Conservation (phyloP, 2,329 filamentous ascomycete species). For the Lecanicillium sp. region DNA sequence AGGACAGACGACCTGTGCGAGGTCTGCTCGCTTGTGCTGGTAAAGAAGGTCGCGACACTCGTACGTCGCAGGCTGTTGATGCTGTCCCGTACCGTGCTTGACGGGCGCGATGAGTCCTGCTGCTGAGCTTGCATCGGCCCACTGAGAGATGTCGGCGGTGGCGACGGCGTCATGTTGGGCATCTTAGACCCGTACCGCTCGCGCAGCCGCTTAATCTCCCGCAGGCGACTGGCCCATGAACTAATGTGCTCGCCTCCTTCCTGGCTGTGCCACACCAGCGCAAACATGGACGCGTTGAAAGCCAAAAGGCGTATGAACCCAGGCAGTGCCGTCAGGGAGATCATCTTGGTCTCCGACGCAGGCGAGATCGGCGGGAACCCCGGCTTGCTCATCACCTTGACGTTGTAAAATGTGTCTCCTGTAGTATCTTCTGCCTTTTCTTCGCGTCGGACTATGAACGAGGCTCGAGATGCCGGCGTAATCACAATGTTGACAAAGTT, state of each 20-base stretch:
- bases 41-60: slow-evolving; percentile 60
- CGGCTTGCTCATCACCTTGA: slow-evolving; percentile 80
- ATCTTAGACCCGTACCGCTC: slow-evolving; percentile 52
- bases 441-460: slow-evolving; percentile 60
- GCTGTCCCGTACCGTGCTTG: slow-evolving; percentile 50
- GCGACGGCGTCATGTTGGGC: slow-evolving; percentile 14
- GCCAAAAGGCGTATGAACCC: slow-evolving; percentile 82
- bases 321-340: slow-evolving; percentile 74
- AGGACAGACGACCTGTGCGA: slow-evolving; percentile 54
- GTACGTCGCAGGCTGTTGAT: slow-evolving; percentile 52
- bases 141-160: slow-evolving; percentile 17
- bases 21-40: slow-evolving; percentile 45
- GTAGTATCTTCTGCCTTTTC: slow-evolving; percentile 25
- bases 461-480: slow-evolving; percentile 72
- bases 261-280: slow-evolving; percentile 75
- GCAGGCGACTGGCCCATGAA: slow-evolving; percentile 80
- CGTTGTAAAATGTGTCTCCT: slow-evolving; percentile 65
- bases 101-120: slow-evolving; percentile 29
- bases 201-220: slow-evolving; percentile 75
- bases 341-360: slow-evolving; percentile 80
- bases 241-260: slow-evolving; percentile 77
- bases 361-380: slow-evolving; percentile 90
- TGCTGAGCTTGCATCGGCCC: slow-evolving; percentile 11
- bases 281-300: slow-evolving; percentile 90
- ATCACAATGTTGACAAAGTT: slow-evolving; percentile 98